Evolutionary conservation across 129 eudicot genomes (phyloP).

Genomic region (Apium graveolens): DNA sequence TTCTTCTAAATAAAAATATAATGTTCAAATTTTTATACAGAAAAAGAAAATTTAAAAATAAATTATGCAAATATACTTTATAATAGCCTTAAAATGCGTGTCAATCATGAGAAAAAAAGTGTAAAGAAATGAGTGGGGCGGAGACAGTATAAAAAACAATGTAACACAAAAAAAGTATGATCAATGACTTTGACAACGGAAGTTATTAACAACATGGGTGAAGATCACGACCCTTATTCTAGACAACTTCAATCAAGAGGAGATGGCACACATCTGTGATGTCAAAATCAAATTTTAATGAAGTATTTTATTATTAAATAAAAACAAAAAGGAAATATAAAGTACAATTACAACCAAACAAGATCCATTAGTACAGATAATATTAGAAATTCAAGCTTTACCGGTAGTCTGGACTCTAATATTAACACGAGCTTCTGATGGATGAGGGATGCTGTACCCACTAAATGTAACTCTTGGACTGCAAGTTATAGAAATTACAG

Average conservation of each 20-base stretch:
- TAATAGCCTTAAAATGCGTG: too few relatives aligned
- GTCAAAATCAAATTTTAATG: background rate
- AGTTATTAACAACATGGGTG: background rate
- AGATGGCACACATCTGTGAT: background rate
- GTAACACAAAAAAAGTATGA: background rate
- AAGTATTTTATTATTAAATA: background rate
- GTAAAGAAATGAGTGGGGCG: too few relatives aligned
- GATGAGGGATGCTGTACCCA: slow-evolving; percentile 97
- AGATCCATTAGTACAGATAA: background rate
- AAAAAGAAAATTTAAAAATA: too few relatives aligned
- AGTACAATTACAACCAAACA: background rate
- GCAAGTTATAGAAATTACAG: slow-evolving; percentile 19
- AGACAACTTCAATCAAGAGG: background rate
- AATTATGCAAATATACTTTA: too few relatives aligned
- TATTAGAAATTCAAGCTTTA: slow-evolving; percentile 18
- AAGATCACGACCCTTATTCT: background rate
- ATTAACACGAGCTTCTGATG: slow-evolving; percentile 81
- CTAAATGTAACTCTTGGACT: slow-evolving; percentile 82
- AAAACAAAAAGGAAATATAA: background rate
- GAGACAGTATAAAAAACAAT: too few relatives aligned
- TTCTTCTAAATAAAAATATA: too few relatives aligned
- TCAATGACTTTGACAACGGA: background rate
- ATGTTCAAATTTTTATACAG: too few relatives aligned
- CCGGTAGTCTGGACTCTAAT: slow-evolving; percentile 95
- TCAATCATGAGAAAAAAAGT: too few relatives aligned